Percentiles rank a stretch among this genome's conserved stretches.
These are phyloP conservation scores for Candida buenavistaensis DNA, from an alignment of 1,139 yeast genomes.

Conservation along the genomic window DNA sequence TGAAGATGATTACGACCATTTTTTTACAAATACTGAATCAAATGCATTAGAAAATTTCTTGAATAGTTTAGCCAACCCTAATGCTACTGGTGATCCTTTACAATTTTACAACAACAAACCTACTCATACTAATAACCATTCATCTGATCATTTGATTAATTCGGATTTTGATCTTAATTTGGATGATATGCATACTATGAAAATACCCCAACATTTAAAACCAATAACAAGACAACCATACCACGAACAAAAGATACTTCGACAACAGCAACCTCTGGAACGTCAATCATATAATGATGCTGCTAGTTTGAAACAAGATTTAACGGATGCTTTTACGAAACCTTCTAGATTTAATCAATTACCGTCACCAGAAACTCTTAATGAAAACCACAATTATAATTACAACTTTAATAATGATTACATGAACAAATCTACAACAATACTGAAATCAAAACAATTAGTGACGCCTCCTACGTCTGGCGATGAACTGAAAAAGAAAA, in stretches of 20 bases:
- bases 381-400: no score
- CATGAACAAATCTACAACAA: constrained; percentile 1
- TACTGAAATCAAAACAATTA: constrained; percentile 5
- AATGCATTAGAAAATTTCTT: constrained; percentile 46
- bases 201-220: constrained; percentile 16
- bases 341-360: constrained; percentile 24
- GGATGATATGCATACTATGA: constrained; percentile 36
- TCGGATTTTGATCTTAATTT: constrained; percentile 22
- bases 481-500: constrained; percentile 14
- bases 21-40: constrained; percentile 46
- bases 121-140: no score
- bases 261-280: constrained; percentile 1
- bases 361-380: constrained; percentile 40
- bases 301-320: constrained; percentile 28
- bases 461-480: constrained; percentile 16
- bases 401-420: no score
- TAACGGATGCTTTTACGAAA: constrained; percentile 39
- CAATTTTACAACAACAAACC: constrained; percentile 26
- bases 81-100: constrained; percentile 25
- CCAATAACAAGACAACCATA: constrained; percentile 4
- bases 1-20: constrained; percentile 42
- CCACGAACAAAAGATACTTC: constrained; percentile 1
- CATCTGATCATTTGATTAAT: not conserved
- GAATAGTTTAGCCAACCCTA: constrained; percentile 43
- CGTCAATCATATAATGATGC: constrained; percentile 12